Percentiles rank a stretch among this genome's conserved stretches.
phyloP scores from a whole-genome alignment of 768 basidiomycete species.

The Infundibulicybe gibba region DNA sequence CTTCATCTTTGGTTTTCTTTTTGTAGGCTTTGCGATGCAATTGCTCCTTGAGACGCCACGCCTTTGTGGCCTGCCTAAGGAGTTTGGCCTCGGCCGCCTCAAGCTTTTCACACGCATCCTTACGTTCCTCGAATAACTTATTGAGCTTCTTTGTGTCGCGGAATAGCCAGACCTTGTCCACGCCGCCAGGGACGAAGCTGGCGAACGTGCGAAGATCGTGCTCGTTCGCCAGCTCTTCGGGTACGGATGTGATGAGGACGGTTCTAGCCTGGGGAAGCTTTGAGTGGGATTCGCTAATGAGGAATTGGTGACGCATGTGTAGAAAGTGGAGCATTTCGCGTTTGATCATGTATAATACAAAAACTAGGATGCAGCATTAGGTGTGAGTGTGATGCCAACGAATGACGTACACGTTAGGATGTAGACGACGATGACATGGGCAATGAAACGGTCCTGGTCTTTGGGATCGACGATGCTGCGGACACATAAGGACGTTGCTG shows the following conservation, averaged over 20 bases:
- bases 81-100: constrained; percentile 55
- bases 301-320: constrained; percentile 52
- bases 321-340: constrained; percentile 56
- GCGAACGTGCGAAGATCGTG: constrained; percentile 47
- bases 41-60: constrained; percentile 35
- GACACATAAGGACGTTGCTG: not conserved
- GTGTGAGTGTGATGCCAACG: not conserved
- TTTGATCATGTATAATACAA: constrained; percentile 57
- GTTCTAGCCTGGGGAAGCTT: constrained; percentile 62
- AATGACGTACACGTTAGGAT: constrained; percentile 41
- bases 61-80: constrained; percentile 33
- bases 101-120: constrained; percentile 46
- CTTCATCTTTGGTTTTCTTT: constrained; percentile 22
- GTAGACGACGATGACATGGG: constrained; percentile 54
- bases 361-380: constrained; percentile 32
- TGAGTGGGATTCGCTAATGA: constrained; percentile 57
- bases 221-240: constrained; percentile 48
- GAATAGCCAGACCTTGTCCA: constrained; percentile 67
- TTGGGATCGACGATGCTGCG: constrained; percentile 29
- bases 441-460: constrained; percentile 44
- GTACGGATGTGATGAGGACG: constrained; percentile 63
- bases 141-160: constrained; percentile 45
- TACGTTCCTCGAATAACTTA: constrained; percentile 36
- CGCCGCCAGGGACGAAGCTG: constrained; percentile 66
- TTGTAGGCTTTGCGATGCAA: constrained; percentile 27